Conservation (phyloP, 306 rosid genomes). For the Pyrus pyrifolia region DNA sequence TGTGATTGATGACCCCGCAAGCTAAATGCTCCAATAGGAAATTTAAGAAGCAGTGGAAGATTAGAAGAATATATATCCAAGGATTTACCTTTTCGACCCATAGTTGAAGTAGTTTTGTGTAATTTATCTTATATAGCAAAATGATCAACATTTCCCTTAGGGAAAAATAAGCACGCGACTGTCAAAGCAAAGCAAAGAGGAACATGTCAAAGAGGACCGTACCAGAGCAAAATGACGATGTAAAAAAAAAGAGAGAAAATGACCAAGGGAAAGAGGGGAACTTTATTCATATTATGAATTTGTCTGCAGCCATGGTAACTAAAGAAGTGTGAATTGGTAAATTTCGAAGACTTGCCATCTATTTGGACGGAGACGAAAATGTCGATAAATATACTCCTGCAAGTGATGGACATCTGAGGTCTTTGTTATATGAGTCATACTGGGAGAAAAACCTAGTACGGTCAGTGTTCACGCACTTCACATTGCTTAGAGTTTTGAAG, state of each 20-base stretch:
- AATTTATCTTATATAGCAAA: slow-evolving; percentile 37
- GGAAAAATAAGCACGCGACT: slow-evolving; percentile 94
- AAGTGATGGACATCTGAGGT: not conserved
- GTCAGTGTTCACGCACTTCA: not conserved
- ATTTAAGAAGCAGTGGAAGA: not conserved
- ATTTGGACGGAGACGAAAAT: not conserved
- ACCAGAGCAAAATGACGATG: not conserved
- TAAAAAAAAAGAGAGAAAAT: not conserved
- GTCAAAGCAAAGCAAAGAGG: not conserved
- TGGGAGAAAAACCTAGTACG: not conserved
- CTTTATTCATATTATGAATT: not conserved
- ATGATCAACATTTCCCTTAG: slow-evolving; percentile 73
- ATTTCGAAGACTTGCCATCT: not conserved
- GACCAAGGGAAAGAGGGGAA: not conserved
- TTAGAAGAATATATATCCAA: not conserved
- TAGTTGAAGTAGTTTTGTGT: too few relatives aligned
- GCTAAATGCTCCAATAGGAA: not conserved
- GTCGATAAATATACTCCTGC: not conserved
- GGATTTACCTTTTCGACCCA: slow-evolving; percentile 73
- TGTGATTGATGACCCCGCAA: not conserved
- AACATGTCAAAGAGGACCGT: not conserved
- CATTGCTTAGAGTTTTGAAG: not conserved
- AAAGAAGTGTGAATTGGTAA: not conserved
- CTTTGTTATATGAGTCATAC: not conserved
- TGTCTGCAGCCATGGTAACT: not conserved